Base-by-base conservation (phyloP, 1,139 yeast genomes). In the Entelexis paramagnoliae region DNA sequence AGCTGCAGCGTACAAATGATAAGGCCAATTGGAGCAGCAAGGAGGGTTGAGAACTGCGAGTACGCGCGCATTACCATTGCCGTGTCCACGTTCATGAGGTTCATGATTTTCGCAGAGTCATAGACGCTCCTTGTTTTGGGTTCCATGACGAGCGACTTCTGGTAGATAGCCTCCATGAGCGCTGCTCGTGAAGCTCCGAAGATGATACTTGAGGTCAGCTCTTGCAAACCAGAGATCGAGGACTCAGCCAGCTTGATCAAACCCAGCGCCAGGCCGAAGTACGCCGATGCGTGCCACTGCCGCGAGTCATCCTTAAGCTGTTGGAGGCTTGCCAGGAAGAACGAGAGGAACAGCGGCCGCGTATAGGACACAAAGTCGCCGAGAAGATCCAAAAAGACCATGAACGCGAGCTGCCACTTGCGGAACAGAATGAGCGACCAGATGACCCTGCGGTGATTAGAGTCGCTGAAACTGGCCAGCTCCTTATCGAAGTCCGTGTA, bases 41-140 rank as follows among this genome's bases (percentile, higher is more conserved):
- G 67, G 13, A 80, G 67, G 60, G 79, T 78, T 2, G 87, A 86
- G 62, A 80, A 81, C 64, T 80, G 81, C 6, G 79, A 77, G 45
- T 79, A 65, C 8, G 89, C 87, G 26, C 72, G 73, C 56, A 76
- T 83, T 45, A 80, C 72, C 59, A 79, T 78, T 66, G 85, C 94
- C 11, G 89, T 81, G 70, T 91, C 98, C 43, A 87, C 95, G 52
- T 94, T 82, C 65, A 79, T 71, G 63, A 89, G 74, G 63, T 89
- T 91, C 55, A 91, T 97, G 63, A 91, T 87, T 65, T 89, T 97
- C 63, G 97, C 43, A 11, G 56, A 70, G 1, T 85, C 79, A 48
- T 86, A 79, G 49, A 76, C 74, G 57, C 79, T 83, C 51, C 86
- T 80, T 1, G 93, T 80, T 61, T 87, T 95, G 61, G 80, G 83